Evolutionary conservation across 1,284 basidiomycete genomes (phyloP), one percentile per base, ranked within the genome.

Genomic region (Ceratobasidium theobromae): DNA sequence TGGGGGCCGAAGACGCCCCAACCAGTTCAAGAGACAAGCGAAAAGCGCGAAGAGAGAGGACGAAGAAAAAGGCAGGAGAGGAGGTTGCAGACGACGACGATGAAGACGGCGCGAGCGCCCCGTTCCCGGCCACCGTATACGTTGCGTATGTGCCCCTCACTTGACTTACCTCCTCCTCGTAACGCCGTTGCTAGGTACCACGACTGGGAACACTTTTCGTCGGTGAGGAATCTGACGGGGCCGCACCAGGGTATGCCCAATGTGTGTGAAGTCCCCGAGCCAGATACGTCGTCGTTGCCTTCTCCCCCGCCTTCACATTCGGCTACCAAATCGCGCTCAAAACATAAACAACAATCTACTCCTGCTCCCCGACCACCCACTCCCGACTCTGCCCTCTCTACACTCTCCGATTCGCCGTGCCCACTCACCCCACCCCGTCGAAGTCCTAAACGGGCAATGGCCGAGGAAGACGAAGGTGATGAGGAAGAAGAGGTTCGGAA

Each of bases 191-290:
- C 16, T 72, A 91, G 89, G 33, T 94, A 94, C 74, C 89, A 95
- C 73, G 91, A 93, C 72, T 95, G 91, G 91, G 91, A 95, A 73
- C 93, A 95, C 75, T 95, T 95, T 74, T 93, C 91, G n/a, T 92
- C 89, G 21, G 89, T 95, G 58, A 88, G 93, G 41, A 94, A 91
- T 74, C 77, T 93, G 33, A 81, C 81, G n/a, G 93, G 93, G 1
- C 93, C 93, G 0, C 92, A 95, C 72, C 78, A 83, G 0, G 93
- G 92, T 4, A 77, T 88, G 3, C 93, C 93, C 2, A 78, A 80
- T 64, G 85, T 94, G 11, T 75, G 66, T 14, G 71, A 74, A 60
- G 72, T 54, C 35, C 54, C 72, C 46, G 54, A 71, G 21, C 73
- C 72, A 4, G 72, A 75, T 35, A 66, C 73, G 38, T 52, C 48